phyloP scores from a whole-genome alignment of 2,329 filamentous ascomycete genomes.

The Didymella sp. region DNA sequence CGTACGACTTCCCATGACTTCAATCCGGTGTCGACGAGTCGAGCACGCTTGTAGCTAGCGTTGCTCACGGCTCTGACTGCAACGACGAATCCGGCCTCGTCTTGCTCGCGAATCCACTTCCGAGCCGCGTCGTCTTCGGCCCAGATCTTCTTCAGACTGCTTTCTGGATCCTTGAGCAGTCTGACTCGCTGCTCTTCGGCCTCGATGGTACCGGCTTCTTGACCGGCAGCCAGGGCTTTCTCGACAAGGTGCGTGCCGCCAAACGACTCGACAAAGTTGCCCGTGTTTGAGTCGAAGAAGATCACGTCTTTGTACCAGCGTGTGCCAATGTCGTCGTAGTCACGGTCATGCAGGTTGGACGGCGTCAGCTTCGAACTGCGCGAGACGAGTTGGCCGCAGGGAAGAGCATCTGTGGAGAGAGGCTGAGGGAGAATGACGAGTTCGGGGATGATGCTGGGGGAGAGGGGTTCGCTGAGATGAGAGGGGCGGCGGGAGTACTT shows the following conservation, averaged over 20 bases:
- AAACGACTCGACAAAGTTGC: slow-evolving; percentile 38
- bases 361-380: slow-evolving; percentile 38
- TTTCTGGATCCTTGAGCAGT: slow-evolving; percentile 40
- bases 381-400: slow-evolving; percentile 45
- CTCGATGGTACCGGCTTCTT: slow-evolving; percentile 45
- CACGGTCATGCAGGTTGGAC: slow-evolving; percentile 40
- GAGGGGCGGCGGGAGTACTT: slow-evolving; percentile 40
- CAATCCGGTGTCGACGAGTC: slow-evolving; percentile 40
- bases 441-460: slow-evolving; percentile 43
- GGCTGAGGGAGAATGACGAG: slow-evolving; percentile 42
- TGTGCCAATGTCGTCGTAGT: slow-evolving; percentile 47
- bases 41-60: slow-evolving; percentile 47
- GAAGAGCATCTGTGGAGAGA: slow-evolving; percentile 34
- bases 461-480: slow-evolving; percentile 38
- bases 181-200: slow-evolving; percentile 43
- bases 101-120: slow-evolving; percentile 40
- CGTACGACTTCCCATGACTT: slow-evolving; percentile 43
- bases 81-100: slow-evolving; percentile 44
- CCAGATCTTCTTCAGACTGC: slow-evolving; percentile 38
- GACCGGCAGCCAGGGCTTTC: slow-evolving; percentile 35
- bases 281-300: slow-evolving; percentile 33
- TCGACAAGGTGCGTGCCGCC: slow-evolving; percentile 42
- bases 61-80: slow-evolving; percentile 41
- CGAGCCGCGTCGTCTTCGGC: slow-evolving; percentile 28
- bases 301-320: slow-evolving; percentile 50